Conservation (phyloP, 352 stramenopile genomes). For the Phytophthora vignae region DNA sequence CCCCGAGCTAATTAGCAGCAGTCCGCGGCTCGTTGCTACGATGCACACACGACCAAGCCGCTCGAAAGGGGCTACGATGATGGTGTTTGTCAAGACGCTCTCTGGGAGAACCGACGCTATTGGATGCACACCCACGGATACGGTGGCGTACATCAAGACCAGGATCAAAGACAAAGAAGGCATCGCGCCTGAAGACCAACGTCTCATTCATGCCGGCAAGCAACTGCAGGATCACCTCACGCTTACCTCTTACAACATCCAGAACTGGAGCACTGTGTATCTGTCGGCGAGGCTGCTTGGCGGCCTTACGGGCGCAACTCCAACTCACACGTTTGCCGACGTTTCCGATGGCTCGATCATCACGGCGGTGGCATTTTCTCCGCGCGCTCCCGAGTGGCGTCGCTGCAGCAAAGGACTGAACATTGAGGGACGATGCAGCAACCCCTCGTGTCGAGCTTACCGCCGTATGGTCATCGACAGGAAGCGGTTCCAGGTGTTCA, state of each 20-base stretch:
- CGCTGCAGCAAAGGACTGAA: slow-evolving; percentile 28
- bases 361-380: slow-evolving; percentile 13
- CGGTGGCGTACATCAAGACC: slow-evolving; percentile 2
- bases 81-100: slow-evolving; percentile 56
- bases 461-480: slow-evolving; percentile 23
- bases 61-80: neutral
- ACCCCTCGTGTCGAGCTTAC: slow-evolving; percentile 24
- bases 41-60: slow-evolving; percentile 4
- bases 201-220: slow-evolving; percentile 14
- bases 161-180: slow-evolving; percentile 11
- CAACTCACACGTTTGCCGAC: neutral
- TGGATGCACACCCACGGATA: slow-evolving; percentile 1
- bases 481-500: slow-evolving; percentile 25
- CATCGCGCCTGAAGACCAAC: slow-evolving; percentile 10
- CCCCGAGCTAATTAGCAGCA: neutral
- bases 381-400: slow-evolving; percentile 14
- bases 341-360: neutral
- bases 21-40: slow-evolving; percentile 17
- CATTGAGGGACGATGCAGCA: slow-evolving; percentile 40
- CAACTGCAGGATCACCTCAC: slow-evolving; percentile 8
- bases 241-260: slow-evolving; percentile 20
- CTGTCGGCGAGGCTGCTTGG: neutral
- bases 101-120: slow-evolving; percentile 72
- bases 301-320: neutral
- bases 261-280: neutral